A percentile compares a stretch with the other conserved stretches of the same genome.
phyloP scores from a whole-genome alignment of 2,329 filamentous ascomycete genomes.

The Colletotrichum melonis region DNA sequence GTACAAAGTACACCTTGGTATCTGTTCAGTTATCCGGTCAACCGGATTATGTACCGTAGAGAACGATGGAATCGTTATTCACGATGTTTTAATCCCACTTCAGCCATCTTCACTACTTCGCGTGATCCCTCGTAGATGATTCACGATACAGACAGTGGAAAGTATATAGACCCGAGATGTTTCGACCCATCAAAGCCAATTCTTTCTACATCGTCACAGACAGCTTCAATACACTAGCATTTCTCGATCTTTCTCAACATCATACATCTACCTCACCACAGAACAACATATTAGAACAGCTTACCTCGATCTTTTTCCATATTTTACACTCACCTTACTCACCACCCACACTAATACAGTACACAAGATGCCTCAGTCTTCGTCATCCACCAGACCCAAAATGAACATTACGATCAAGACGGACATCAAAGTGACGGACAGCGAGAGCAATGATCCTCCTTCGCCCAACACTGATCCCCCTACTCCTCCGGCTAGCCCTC shows the following conservation, averaged over 20 bases:
- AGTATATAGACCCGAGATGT: not conserved
- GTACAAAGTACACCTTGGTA: not conserved
- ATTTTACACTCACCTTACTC: not conserved
- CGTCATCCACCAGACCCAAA: too few species aligned
- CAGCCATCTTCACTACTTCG: not conserved
- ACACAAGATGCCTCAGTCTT: not conserved
- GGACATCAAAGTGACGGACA: not conserved
- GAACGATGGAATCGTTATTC: not conserved
- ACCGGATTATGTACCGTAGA: not conserved
- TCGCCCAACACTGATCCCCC: constrained; percentile 11
- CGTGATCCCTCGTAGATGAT: not conserved
- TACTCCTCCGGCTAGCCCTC: constrained; percentile 4
- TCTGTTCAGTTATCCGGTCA: not conserved
- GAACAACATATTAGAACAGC: not conserved
- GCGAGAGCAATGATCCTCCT: not conserved
- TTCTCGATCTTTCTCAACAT: too few species aligned
- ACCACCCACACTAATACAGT: not conserved
- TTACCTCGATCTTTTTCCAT: not conserved
- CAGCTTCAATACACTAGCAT: too few species aligned
- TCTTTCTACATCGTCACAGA: too few species aligned
- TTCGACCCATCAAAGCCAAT: not conserved
- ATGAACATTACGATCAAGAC: not conserved
- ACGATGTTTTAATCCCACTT: not conserved
- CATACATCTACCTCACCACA: not conserved
- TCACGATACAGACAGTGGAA: not conserved